Evolutionary conservation across 2,329 filamentous ascomycete species (phyloP).

Genomic region (Tetracladium maxilliforme): DNA sequence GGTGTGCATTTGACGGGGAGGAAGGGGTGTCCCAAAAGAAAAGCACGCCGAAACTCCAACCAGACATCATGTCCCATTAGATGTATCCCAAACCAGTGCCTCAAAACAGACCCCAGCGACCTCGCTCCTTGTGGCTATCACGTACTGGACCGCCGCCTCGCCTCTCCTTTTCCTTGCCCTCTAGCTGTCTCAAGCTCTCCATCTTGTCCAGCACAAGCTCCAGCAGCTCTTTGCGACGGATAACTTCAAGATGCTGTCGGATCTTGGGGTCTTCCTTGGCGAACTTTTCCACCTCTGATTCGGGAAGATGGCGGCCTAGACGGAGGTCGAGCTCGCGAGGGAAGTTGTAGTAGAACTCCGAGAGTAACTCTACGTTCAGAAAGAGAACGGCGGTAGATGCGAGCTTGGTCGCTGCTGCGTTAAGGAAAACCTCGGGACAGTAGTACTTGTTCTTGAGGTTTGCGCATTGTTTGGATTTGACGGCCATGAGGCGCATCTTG

Average conservation of each 20-base stretch:
- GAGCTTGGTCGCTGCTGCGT: slow-evolving; percentile 88
- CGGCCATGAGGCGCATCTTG: slow-evolving; percentile 74
- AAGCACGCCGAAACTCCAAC: no score
- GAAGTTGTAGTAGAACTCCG: slow-evolving; percentile 97
- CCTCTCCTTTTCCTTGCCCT: slow-evolving; percentile 53
- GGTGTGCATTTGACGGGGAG: no score
- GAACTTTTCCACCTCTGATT: slow-evolving; percentile 75
- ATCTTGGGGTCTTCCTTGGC: slow-evolving; percentile 90
- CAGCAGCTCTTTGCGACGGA: slow-evolving; percentile 79
- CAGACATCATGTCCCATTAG: no score
- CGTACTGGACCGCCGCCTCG: slow-evolving; percentile 12
- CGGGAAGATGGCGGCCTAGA: slow-evolving; percentile 65
- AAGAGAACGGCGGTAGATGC: slow-evolving; percentile 92
- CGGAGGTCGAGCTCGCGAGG: slow-evolving; percentile 80
- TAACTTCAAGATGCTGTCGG: slow-evolving; percentile 77
- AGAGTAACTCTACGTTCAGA: slow-evolving; percentile 89
- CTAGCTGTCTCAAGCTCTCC: slow-evolving; percentile 74
- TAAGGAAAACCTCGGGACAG: slow-evolving; percentile 95
- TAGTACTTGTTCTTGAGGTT: slow-evolving; percentile 82
- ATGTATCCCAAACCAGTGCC: no score
- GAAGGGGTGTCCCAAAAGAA: no score
- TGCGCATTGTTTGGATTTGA: slow-evolving; percentile 83
- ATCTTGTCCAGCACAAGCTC: slow-evolving; percentile 94
- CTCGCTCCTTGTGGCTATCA: no score
- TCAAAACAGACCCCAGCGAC: no score